A percentile compares a stretch with the other conserved stretches of the same genome.
phyloP scores from a whole-genome alignment of 2,329 filamentous ascomycete species.

The Trichothecium roseum region DNA sequence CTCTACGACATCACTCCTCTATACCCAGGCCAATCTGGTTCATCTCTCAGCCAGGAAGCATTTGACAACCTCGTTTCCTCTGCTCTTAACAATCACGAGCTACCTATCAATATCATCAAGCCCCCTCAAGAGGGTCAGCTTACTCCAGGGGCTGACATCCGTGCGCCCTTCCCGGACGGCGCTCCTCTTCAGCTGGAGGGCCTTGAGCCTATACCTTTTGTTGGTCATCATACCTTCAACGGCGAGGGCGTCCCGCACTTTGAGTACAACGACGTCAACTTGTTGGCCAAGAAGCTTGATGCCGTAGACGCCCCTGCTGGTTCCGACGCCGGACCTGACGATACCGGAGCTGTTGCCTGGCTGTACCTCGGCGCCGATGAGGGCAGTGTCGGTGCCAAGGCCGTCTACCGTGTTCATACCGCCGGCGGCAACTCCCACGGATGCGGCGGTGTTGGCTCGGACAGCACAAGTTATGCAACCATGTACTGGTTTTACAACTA shows the following conservation, averaged over 20 bases:
- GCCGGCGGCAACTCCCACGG: constrained; percentile 36
- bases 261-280: constrained; percentile 33
- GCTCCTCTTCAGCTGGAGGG: constrained; percentile 18
- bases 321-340: constrained; percentile 34
- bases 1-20: constrained; percentile 46
- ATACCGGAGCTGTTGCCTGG: constrained; percentile 45
- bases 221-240: constrained; percentile 62
- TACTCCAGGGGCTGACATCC: constrained; percentile 31
- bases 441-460: constrained; percentile 29
- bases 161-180: constrained; percentile 32
- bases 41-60: constrained; percentile 23
- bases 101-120: constrained; percentile 37
- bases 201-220: constrained; percentile 25
- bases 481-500: constrained; percentile 48
- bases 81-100: constrained; percentile 26
- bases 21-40: constrained; percentile 32
- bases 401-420: constrained; percentile 45
- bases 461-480: constrained; percentile 46
- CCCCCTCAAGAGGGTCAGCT: constrained; percentile 8
- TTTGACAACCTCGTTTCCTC: constrained; percentile 29
- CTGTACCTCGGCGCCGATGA: constrained; percentile 34
- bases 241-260: constrained; percentile 45
- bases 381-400: constrained; percentile 23
- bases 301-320: constrained; percentile 38
- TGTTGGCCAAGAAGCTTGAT: constrained; percentile 37